phyloP scores from a whole-genome alignment of 345 rosid genomes.

The Populus davidiana region DNA sequence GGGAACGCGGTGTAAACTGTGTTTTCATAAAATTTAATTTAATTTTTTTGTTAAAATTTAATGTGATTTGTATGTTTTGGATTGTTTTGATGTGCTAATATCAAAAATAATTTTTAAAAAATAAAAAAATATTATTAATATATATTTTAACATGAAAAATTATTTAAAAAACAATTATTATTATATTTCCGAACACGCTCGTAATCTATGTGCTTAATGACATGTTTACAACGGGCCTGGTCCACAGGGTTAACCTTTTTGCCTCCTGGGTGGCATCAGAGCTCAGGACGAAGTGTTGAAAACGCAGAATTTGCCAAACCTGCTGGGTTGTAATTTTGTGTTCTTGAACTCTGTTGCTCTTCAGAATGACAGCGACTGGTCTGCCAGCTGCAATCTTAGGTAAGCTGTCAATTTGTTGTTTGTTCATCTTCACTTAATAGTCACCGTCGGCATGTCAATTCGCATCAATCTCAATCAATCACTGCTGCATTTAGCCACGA shows the following conservation, averaged over 20 bases:
- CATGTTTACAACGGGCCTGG: neutral
- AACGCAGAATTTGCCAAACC: neutral
- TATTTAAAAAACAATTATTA: too few species aligned
- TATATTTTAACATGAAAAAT: too few species aligned
- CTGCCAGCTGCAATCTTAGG: constrained; percentile 1
- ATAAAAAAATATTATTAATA: too few species aligned
- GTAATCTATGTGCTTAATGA: neutral
- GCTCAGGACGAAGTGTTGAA: neutral
- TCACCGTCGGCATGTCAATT: too few species aligned
- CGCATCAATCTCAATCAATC: neutral
- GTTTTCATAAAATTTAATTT: too few species aligned
- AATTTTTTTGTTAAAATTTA: too few species aligned
- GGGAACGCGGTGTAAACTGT: too few species aligned
- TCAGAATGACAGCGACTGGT: neutral
- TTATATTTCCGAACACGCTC: too few species aligned
- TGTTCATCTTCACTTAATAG: neutral
- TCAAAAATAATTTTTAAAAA: too few species aligned
- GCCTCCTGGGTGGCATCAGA: neutral
- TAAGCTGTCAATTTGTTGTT: neutral
- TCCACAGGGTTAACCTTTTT: neutral
- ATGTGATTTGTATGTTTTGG: too few species aligned
- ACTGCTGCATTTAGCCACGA: neutral
- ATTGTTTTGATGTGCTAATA: too few species aligned
- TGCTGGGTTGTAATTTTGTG: neutral
- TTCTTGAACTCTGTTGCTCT: neutral